Evolutionary conservation across 768 basidiomycete species (phyloP), one percentile per base, ranked within the genome.

Genomic region (Phlegmacium glaucopus): DNA sequence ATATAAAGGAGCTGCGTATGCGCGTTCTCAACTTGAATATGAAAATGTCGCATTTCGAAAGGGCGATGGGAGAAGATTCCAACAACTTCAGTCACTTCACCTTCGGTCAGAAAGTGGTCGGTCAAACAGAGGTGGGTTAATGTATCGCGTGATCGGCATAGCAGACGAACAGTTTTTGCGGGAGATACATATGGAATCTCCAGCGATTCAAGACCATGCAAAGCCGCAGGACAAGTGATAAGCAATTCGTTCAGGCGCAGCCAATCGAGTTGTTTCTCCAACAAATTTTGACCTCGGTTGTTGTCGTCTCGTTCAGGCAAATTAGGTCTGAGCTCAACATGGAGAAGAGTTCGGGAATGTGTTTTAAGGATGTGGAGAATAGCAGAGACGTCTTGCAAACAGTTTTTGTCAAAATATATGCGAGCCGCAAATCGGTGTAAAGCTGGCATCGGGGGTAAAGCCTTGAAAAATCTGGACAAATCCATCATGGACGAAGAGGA

Each of bases 381-480:
- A 2, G 54, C 48, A 17, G 59, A 53, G 0, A 61, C 49, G 35
- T 62, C 55, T n/a, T 61, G 61, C 8, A 71, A 52, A 13, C 52
- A 47, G 3, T 43, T 39, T 32, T 47, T 18, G 42, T 60, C 52
- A 27, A 66, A 61, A 10, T 42, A 48, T 15, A 65, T 61, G 5
- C 48, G 50, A 18, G 62, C 39, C 4, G 51, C 50, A 5, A 69
- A 53, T 4, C 40, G 35, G 11, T 56, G 63, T 12, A 72, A 61
- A 7, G 34, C 36, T 1, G 61, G 59, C 12, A 72, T 54, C 1
- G 48, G 15, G 6, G 59, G 57, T 2, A 71, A 54, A 3, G 64
- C 55, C 4, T 47, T 40, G 43, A 73, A 66, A 45, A 73, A 67
- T 3, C 53, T 34, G 7, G 69, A 64, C 11, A 70, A 53, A 51